Evolutionary conservation across 139 green algal genomes (phyloP).

Genomic region (Picochlorum sp.): DNA sequence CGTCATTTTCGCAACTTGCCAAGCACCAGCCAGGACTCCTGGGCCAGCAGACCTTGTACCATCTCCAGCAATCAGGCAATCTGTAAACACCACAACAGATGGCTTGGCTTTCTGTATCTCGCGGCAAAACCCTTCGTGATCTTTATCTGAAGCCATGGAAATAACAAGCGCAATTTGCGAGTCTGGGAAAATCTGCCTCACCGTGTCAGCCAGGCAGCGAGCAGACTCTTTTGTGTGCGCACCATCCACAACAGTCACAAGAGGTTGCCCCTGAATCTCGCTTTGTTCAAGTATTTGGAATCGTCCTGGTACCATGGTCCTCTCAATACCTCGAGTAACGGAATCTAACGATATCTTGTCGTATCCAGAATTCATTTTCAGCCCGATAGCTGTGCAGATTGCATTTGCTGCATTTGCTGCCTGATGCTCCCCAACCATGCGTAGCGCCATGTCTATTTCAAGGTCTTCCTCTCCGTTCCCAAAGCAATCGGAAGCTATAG

Average conservation of each 20-base stretch:
- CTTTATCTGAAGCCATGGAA: slow-evolving; percentile 77
- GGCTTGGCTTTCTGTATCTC: slow-evolving; percentile 33
- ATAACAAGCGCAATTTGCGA: slow-evolving; percentile 56
- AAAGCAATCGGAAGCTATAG: neutral
- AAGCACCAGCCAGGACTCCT: slow-evolving; percentile 50
- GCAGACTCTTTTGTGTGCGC: slow-evolving; percentile 67
- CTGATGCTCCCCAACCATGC: slow-evolving; percentile 60
- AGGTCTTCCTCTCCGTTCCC: neutral
- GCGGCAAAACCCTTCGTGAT: slow-evolving; percentile 39
- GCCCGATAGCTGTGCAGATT: slow-evolving; percentile 31
- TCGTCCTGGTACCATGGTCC: slow-evolving; percentile 20
- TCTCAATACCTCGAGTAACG: neutral
- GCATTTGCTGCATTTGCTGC: slow-evolving; percentile 55
- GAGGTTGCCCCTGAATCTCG: neutral
- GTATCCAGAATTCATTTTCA: slow-evolving; percentile 14
- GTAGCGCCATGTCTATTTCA: slow-evolving; percentile 21
- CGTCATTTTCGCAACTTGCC: slow-evolving; percentile 33
- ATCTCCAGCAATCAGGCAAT: slow-evolving; percentile 53
- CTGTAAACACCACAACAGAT: slow-evolving; percentile 55
- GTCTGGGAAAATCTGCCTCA: slow-evolving; percentile 32
- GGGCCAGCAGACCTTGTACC: slow-evolving; percentile 27
- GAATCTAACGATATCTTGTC: slow-evolving; percentile 9
- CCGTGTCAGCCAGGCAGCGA: slow-evolving; percentile 37
- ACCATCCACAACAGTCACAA: slow-evolving; percentile 61
- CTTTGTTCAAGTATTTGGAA: slow-evolving; percentile 53